Evolutionary conservation across 176 grass and related monocot species (phyloP).

Genomic region (Aegilops speltoides): DNA sequence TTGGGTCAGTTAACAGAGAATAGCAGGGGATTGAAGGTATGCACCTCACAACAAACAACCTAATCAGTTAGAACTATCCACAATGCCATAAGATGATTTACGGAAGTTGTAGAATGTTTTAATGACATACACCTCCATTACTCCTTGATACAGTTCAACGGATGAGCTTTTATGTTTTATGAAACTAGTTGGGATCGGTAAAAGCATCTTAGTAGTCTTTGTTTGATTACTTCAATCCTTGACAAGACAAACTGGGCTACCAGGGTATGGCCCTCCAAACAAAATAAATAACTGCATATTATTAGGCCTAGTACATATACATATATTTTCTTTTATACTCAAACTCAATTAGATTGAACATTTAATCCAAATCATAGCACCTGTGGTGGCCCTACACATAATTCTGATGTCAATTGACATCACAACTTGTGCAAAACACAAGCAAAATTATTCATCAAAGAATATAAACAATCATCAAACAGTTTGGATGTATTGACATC

Average conservation of each 20-base stretch:
- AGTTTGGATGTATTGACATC: neutral
- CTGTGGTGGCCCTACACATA: neutral
- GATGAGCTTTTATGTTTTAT: neutral
- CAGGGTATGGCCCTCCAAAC: neutral
- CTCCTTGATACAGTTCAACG: neutral
- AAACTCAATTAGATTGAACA: neutral
- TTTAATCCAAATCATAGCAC: neutral
- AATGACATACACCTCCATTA: neutral
- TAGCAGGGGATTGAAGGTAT: neutral
- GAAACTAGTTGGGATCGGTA: neutral
- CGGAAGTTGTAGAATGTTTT: neutral
- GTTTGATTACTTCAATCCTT: neutral
- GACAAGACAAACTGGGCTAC: neutral
- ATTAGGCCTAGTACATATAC: neutral
- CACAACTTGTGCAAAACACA: neutral
- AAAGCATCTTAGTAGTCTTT: neutral
- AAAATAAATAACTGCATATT: neutral
- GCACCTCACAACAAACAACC: neutral
- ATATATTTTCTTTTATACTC: neutral
- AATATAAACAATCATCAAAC: neutral
- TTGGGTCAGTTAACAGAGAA: neutral
- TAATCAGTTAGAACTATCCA: neutral
- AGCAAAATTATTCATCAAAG: neutral
- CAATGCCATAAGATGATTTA: neutral
- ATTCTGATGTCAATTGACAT: neutral